Evolutionary conservation across 2,329 filamentous ascomycete species (phyloP).

Genomic region (Coleophoma eucalyptorum): DNA sequence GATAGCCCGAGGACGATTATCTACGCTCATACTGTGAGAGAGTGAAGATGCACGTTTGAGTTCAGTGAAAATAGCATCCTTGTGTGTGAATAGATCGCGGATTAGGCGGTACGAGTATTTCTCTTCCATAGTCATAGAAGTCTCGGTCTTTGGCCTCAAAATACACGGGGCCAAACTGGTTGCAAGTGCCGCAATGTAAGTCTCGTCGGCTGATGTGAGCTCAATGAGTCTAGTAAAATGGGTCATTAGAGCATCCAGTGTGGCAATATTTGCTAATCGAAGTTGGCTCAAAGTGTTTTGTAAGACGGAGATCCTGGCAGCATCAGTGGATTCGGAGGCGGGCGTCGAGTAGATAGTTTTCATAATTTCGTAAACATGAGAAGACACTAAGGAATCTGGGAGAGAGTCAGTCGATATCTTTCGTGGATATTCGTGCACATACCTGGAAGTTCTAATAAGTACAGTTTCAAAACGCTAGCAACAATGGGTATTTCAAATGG

Average conservation of each 20-base stretch:
- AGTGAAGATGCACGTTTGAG: constrained; percentile 83
- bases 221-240: constrained; percentile 97
- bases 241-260: constrained; percentile 96
- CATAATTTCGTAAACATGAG: constrained; percentile 97
- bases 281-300: constrained; percentile 95
- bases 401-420: constrained; percentile 13
- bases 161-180: constrained; percentile 78
- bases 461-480: constrained; percentile 88
- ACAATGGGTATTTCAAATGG: constrained; percentile 94
- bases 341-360: constrained; percentile 93
- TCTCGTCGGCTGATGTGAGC: constrained; percentile 90
- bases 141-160: constrained; percentile 81
- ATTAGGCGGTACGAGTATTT: constrained; percentile 88
- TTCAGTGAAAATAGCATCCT: constrained; percentile 92
- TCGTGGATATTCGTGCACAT: constrained; percentile 30
- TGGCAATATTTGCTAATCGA: constrained; percentile 94
- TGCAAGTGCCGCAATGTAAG: constrained; percentile 73
- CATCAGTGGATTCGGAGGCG: constrained; percentile 70
- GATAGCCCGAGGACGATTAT: constrained; percentile 73
- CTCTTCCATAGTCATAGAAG: constrained; percentile 90
- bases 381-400: constrained; percentile 93
- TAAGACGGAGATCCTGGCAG: constrained; percentile 80
- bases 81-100: constrained; percentile 88
- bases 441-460: constrained; percentile 92
- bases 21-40: constrained; percentile 59